These are phyloP conservation scores for Xylaria telfairii DNA, from an alignment of 495 filamentous ascomycete genomes.

Conservation along the genomic window DNA sequence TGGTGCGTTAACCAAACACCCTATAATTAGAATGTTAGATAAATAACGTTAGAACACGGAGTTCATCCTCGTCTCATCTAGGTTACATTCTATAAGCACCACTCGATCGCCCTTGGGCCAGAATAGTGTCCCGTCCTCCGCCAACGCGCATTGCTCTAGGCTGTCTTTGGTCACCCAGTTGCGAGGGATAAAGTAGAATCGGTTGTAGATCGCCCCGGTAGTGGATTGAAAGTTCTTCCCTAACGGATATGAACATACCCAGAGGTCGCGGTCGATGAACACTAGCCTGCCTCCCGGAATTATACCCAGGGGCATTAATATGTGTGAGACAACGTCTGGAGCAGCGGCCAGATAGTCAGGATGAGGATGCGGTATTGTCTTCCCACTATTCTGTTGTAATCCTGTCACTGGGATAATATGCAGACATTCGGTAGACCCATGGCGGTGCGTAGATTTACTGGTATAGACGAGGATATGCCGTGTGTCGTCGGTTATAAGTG, in stretches of 20 bases:
- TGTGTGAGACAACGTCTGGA: not conserved
- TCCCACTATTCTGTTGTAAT: not conserved
- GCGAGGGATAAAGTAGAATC: conserved; percentile 13
- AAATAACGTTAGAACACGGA: not conserved
- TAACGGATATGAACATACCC: not conserved
- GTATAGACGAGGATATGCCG: not conserved
- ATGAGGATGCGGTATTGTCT: not conserved
- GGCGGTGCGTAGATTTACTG: not conserved
- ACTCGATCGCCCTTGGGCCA: conserved; percentile 5
- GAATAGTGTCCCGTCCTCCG: not conserved
- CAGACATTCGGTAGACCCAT: not conserved
- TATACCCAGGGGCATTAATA: conserved; percentile 2
- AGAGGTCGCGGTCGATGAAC: conserved; percentile 3
- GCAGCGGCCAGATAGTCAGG: not conserved
- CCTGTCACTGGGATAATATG: not conserved
- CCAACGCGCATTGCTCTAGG: conserved; percentile 1
- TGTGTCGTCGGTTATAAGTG: not conserved
- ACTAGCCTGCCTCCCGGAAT: not conserved
- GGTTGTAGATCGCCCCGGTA: not conserved
- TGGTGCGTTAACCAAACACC: too few relatives aligned
- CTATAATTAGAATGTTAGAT: too few relatives aligned
- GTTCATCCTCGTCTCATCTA: conserved; percentile 7
- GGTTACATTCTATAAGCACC: conserved; percentile 6
- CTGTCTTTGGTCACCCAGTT: not conserved
- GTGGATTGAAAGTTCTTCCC: not conserved